These are phyloP conservation scores for Rubia tinctorum DNA, from an alignment of 305 asterid genomes.

Conservation along the genomic window DNA sequence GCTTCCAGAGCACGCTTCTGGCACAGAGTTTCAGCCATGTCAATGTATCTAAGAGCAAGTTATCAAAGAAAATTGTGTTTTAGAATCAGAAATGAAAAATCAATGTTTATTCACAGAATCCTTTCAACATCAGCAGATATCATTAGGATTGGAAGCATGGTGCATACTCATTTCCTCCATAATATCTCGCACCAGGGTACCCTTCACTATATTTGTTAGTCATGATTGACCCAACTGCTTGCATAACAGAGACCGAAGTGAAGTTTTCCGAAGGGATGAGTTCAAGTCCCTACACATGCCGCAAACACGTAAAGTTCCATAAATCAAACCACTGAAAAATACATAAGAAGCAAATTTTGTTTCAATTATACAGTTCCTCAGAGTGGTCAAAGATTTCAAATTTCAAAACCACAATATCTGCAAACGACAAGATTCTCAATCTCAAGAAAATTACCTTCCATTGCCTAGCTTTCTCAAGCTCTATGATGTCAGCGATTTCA, in stretches of 20 bases:
- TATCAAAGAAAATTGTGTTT: neutral
- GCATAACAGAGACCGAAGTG: slow-evolving; percentile 87
- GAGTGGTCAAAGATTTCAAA: neutral
- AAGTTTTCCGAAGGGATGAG: slow-evolving; percentile 90
- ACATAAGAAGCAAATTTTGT: neutral
- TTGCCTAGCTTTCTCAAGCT: slow-evolving; percentile 83
- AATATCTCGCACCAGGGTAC: slow-evolving; percentile 93
- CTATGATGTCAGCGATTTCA: slow-evolving; percentile 89
- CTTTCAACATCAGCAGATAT: neutral
- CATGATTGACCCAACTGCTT: slow-evolving; percentile 97
- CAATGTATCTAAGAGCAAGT: slow-evolving; percentile 55
- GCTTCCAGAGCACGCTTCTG: slow-evolving; percentile 88
- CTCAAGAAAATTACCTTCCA: slow-evolving; percentile 62
- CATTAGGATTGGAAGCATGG: neutral
- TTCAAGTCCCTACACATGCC: slow-evolving; percentile 66
- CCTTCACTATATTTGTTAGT: slow-evolving; percentile 97
- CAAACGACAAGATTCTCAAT: neutral
- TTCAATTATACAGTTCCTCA: neutral
- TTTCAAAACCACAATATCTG: neutral
- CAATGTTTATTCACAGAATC: neutral
- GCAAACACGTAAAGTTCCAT: slow-evolving; percentile 11
- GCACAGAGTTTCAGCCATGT: slow-evolving; percentile 92
- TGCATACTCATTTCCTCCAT: slow-evolving; percentile 90
- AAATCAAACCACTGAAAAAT: neutral
- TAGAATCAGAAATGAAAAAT: neutral